phyloP scores from a whole-genome alignment of 192 early-diverging fungal species.

The Neocallimastix lanati region DNA sequence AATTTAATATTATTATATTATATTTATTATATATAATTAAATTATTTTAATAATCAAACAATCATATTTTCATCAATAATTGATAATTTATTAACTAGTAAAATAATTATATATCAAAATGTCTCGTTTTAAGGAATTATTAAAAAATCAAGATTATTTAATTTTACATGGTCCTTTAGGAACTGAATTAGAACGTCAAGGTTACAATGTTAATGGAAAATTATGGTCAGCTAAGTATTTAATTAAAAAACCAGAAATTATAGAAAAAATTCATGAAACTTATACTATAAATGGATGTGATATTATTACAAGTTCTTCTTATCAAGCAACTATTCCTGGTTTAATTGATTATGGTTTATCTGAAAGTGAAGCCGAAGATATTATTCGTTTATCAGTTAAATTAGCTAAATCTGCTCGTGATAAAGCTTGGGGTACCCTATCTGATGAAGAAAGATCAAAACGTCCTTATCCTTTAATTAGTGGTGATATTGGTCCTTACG shows the following conservation, averaged over 20 bases:
- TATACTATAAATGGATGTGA: slow-evolving; percentile 21
- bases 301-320: slow-evolving; percentile 26
- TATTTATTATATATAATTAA: too few species aligned
- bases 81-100: too few species aligned
- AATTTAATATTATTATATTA: too few species aligned
- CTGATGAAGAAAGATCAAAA: not conserved
- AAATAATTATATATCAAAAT: not conserved
- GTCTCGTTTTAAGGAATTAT: not conserved
- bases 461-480: slow-evolving; percentile 17
- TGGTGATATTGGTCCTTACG: slow-evolving; percentile 42
- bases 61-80: too few species aligned
- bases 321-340: slow-evolving; percentile 26
- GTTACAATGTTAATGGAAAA: not conserved
- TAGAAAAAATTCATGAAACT: not conserved
- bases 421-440: slow-evolving; percentile 6
- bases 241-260: not conserved
- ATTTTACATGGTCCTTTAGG: not conserved
- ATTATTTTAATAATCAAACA: too few species aligned
- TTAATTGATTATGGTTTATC: slow-evolving; percentile 17
- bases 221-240: not conserved
- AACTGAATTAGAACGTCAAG: not conserved
- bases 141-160: not conserved
- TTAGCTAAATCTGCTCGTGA: slow-evolving; percentile 27
- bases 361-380: slow-evolving; percentile 6
- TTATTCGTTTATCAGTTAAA: slow-evolving; percentile 17